These are phyloP conservation scores for Wickerhamiella pararugosa DNA, from an alignment of 1,139 yeast species.

Conservation along the genomic window DNA sequence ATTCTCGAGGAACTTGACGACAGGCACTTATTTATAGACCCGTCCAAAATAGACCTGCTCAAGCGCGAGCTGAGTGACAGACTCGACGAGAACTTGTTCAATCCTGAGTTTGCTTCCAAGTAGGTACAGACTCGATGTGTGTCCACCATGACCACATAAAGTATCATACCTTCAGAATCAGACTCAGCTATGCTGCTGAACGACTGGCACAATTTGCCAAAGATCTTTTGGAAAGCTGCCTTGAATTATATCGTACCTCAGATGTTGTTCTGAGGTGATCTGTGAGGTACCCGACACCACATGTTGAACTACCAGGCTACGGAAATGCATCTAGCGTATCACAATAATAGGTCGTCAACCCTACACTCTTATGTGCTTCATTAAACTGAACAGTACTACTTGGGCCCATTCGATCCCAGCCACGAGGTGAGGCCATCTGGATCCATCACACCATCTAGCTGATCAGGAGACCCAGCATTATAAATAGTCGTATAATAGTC, in stretches of 20 bases:
- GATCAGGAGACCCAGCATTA: constrained; percentile 14
- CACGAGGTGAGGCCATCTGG: constrained; percentile 37
- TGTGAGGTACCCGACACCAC: no score
- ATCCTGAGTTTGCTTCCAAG: constrained; percentile 32
- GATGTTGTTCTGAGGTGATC: no score
- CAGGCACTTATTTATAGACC: constrained; percentile 70
- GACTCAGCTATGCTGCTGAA: no score
- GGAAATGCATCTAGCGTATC: no score
- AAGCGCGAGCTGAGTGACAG: constrained; percentile 62
- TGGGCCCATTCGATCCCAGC: constrained; percentile 26
- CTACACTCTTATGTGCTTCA: no score
- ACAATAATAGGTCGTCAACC: no score
- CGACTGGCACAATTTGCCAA: neutral
- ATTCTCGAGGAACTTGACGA: constrained; percentile 62
- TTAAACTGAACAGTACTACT: no score
- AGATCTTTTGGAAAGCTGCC: no score
- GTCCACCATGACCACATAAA: neutral
- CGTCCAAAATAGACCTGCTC: constrained; percentile 56
- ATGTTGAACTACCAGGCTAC: no score
- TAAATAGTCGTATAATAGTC: constrained; percentile 26
- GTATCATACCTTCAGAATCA: no score
- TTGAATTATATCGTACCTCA: no score
- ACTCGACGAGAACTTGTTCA: constrained; percentile 68
- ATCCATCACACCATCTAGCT: constrained; percentile 20
- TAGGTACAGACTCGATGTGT: neutral